Base-by-base conservation (phyloP, 2,329 filamentous ascomycete species). In the Hortaea sp. region DNA sequence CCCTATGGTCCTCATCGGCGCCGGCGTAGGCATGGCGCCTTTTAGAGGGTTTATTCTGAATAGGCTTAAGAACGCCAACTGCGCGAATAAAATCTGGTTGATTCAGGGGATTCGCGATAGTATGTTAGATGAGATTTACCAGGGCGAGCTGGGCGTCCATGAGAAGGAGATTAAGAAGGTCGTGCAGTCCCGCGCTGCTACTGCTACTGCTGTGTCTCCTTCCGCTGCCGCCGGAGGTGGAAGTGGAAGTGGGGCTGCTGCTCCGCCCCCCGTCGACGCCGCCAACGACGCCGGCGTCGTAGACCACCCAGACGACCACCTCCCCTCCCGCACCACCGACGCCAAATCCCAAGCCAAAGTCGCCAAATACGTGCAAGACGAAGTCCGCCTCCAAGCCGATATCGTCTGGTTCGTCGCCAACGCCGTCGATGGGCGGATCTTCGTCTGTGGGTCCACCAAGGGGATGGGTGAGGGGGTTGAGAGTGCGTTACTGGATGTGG, bases 381-480 rank as follows among this genome's bases (percentile, higher is more conserved):
- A 97, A 66, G 90, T 98, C 6, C 75, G 79, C 7, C 77, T 86
- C 53, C 92, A 97, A 65, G 87, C 89, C 1, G 92, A 97, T 62
- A 77, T 97, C n/a, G 90, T 97, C 11, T 98, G 92, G 92, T 94
- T 88, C 65, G 88, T 97, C 53, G 85, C 94, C 73, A 97, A 97
- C 65, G 82, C 88, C 2, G 75, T 97, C n/a, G 92, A 98, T 60
- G 92, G 92, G 1, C 82, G 92, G 44, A 82, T 97, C 44, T 98
- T 98, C 63, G 92, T 98, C 48, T 98, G 92, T 65, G 92, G 92
- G 42, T 94, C 85, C 67, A 88, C 82, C 61, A 88, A 87, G 70
- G 92, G 92, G 47, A 98, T 98, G 92, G 92, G 92, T 49, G 92
- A 97, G 66, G 92, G 92, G 39, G 92, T 98, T 3, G 85, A 97